Base-by-base conservation (phyloP, 148 eudicot species). In the Vaccinium corymbosum region DNA sequence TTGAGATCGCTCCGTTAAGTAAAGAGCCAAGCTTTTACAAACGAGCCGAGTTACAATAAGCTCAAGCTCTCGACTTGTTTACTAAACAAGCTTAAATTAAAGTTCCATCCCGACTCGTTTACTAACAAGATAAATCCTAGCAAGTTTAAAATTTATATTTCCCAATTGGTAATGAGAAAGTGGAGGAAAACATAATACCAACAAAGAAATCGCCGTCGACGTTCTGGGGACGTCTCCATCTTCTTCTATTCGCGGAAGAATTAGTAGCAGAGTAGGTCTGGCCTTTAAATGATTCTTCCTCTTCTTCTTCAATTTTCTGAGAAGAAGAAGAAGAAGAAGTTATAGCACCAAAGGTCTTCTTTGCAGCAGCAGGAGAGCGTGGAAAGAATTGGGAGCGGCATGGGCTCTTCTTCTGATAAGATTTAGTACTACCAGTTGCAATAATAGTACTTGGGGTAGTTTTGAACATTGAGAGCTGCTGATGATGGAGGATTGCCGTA, bases 181-280 rank as follows among this genome's bases (percentile, higher is more conserved):
- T 1, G 59, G 59, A 56, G 59, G 59, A 56, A 56, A 56, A 56
- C 46, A 66, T 1, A 25, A 22, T 83, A 89, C 91, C 91, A 72
- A 89, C 91, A 62, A 87, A 89, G 79, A 89, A 89, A 6, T 89
- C 88, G 49, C 91, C 91, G 56, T 81, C 81, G 13, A 87, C 88
- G 46, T 89, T 89, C 32, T 89, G 89, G 0, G 89, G 85, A 35
- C 91, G 89, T 66, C 89, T 79, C 76, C 71, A 38, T 62, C 75
- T 83, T 50, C 52, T 78, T 50, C 52, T 78, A 19, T 13, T 42
- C 46, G 9, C 20, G 52, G 79, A 29, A 27, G 35, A 12, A 70
- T 19, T 4, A 70, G 16, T 4, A n/a, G 32, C 15, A 11, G 17
- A 7, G 17, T 68, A 27, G 73, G 14, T 15, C 27, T 68, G 73